Base-by-base conservation (phyloP, 2,329 filamentous ascomycete genomes). In the Talaromyces sp. region DNA sequence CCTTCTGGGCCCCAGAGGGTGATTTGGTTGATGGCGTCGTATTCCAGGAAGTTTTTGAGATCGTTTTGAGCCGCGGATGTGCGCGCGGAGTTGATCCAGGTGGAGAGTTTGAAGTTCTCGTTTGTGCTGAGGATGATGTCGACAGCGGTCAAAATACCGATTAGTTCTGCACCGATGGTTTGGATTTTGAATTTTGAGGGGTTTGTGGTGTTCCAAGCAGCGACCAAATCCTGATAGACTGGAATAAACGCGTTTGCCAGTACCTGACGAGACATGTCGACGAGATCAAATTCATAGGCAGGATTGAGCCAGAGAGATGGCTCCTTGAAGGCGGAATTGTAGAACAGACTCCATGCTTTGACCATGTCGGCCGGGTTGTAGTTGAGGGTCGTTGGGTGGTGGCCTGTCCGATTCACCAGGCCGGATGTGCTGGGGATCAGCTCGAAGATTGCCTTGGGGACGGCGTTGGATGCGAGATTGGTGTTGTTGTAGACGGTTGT, bases 261-360 rank as follows among this genome's bases (percentile, higher is more conserved):
- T 15, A 84, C 79, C 70, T 85, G 82, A 1, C 82, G 76, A 1
- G 81, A 81, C 13, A 83, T 72, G 68, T 84, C 83, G n/a, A 82
- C 76, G 31, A 84, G 69, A 65, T 85, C 83, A 67, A 83, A 78
- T 27, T 74, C 73, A 68, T 80, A 84, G 0, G 79, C 73, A 31
- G 79, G 72, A 61, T 81, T 77, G 10, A 67, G 53, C 78, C 80
- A 83, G 0, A 85, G 74, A 0, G 45, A 43, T 0, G 72, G 65
- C 3, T 78, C 70, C 4, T 68, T 38, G 2, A 67, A 58, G 0
- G 78, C 72, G 10, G 82, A 81, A 0, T 69, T 56, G 67, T 79
- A 76, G 64, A 83, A 72, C 27, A 74, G 67, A 6, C 74, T 69
- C 79, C 79, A 83, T 1, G 76, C 81, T 4, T 71, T 43, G 4